Evolutionary conservation across 2,329 filamentous ascomycete genomes (phyloP).

Genomic region (Pseudocercospora musae): DNA sequence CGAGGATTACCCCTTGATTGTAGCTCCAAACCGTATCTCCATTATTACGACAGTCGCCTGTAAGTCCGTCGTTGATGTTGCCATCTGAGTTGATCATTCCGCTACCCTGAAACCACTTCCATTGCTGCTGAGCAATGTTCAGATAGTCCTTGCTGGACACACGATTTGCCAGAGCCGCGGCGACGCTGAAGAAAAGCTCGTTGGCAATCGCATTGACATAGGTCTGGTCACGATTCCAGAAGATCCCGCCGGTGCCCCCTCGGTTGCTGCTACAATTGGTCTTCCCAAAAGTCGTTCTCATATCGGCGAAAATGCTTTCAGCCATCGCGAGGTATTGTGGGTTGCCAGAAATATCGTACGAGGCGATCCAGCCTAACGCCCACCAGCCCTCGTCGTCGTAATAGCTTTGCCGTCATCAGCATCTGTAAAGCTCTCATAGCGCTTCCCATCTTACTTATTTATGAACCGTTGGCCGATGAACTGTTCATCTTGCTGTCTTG

Average conservation of each 20-base stretch:
- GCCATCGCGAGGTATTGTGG: conserved; percentile 46
- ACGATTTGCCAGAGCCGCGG: conserved; percentile 54
- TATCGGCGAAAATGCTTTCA: conserved; percentile 47
- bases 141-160: conserved; percentile 41
- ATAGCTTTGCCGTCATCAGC: conserved; percentile 35
- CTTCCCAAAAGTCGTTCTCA: conserved; percentile 42
- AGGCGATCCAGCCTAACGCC: conserved; percentile 52
- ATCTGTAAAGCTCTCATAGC: neutral
- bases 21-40: conserved; percentile 43
- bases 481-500: neutral
- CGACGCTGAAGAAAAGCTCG: conserved; percentile 53
- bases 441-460: neutral
- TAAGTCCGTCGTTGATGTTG: conserved; percentile 54
- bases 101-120: conserved; percentile 50
- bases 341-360: conserved; percentile 51
- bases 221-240: conserved; percentile 44
- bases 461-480: neutral
- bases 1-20: conserved; percentile 60
- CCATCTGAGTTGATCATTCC: conserved; percentile 50
- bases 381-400: conserved; percentile 55
- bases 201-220: conserved; percentile 55
- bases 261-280: conserved; percentile 32
- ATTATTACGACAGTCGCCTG: conserved; percentile 52
- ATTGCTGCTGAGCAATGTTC: conserved; percentile 45
- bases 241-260: conserved; percentile 39